phyloP scores from a whole-genome alignment of 257 asterid genomes.

The Mentha longifolia region DNA sequence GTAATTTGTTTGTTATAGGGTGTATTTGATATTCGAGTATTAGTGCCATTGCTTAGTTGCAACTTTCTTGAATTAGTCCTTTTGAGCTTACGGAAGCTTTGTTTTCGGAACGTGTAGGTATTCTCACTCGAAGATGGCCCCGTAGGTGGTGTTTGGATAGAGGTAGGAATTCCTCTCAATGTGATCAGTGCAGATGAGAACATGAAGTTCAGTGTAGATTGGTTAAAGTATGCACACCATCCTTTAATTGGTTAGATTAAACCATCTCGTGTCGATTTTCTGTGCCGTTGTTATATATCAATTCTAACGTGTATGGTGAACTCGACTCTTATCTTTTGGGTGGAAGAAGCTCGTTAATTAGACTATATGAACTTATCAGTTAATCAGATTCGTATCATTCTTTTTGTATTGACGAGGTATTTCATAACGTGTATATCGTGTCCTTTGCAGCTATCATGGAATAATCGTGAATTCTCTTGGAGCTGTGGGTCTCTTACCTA shows the following conservation, averaged over 20 bases:
- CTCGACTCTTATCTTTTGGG: background rate
- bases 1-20: no score
- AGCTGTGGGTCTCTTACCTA: conserved; percentile 53
- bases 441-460: conserved; percentile 74
- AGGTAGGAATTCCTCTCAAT: conserved; percentile 53
- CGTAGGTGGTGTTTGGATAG: conserved; percentile 57
- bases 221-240: conserved; percentile 72
- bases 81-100: background rate
- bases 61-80: no score
- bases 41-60: background rate
- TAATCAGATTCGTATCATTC: no score
- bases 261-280: conserved; percentile 8
- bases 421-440: background rate
- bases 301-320: background rate
- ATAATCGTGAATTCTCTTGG: conserved; percentile 76
- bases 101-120: conserved; percentile 53
- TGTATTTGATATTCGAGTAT: no score
- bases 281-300: background rate
- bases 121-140: conserved; percentile 80
- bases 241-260: conserved; percentile 24
- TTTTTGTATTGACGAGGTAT: no score
- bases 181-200: conserved; percentile 54
- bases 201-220: conserved; percentile 62
- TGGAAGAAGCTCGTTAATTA: conserved; percentile 4
- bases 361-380: background rate